Evolutionary conservation across 805 yeast genomes (phyloP), one percentile per base, ranked within the genome.

Genomic region (Kazachstania bromeliacearum): DNA sequence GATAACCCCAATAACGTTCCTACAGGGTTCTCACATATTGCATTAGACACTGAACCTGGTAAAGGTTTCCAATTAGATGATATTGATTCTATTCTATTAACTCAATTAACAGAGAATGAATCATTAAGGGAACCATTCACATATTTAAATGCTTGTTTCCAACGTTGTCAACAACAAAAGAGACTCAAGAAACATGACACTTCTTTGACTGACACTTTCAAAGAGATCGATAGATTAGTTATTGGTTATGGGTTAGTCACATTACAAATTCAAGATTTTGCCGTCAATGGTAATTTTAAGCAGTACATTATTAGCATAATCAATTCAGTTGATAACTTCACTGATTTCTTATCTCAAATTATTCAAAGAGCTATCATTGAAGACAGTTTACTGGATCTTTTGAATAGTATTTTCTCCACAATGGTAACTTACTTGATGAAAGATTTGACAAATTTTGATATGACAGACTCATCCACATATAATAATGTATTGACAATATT

Each of bases 231-330:
- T 31, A 36, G 55, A 32, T 37, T 53, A 22, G 49, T 55, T 7
- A 46, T 56, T 10, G 75, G 81, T 18, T 83, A 77, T 56, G 85
- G 84, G 0, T 62, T 78, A 20, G 77, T 82, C 16, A 58, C 78
- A 16, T 77, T 82, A 50, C 85, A 78, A 55, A 71, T 77, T 3
- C 79, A 82, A 7, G 88, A 79, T 37, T 59, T 59, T 36, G 43
- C 55, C 16, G 35, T 48, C 13, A 45, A 47, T 26, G 59, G 55
- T 14, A 44, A 46, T 25, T 44, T 46, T 6, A 34, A 37, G 16
- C 22, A 34, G n/a, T 53, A 53, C 37, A 38, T 60, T 7, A 43
- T 40, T 28, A 59, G 55, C 30, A 55, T 64, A 6, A 40, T 63
- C 7, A 31, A 39, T 10, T 49, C 54, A 22, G 52, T 53, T 27